Evolutionary conservation across 1,139 yeast genomes (phyloP).

Genomic region (Sugiyamaella neomexicana): DNA sequence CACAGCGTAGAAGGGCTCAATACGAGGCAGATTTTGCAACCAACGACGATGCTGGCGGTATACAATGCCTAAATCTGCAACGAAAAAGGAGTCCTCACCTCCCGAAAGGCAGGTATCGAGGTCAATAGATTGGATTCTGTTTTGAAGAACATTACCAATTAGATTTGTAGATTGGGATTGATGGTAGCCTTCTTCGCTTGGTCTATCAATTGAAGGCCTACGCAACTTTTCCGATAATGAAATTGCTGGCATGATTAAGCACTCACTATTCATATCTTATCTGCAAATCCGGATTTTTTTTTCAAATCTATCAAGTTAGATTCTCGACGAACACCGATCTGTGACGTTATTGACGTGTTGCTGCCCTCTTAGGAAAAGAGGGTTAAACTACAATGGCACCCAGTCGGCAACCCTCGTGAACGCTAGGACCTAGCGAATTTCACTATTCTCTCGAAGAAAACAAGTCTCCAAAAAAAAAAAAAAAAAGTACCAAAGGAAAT

Average conservation of each 20-base stretch:
- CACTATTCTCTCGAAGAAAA: constrained; percentile 11
- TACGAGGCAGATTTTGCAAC: constrained; percentile 64
- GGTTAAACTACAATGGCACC: constrained; percentile 19
- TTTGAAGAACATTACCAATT: constrained; percentile 32
- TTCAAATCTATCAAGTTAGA: constrained; percentile 8
- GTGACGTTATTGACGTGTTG: constrained; percentile 16
- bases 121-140: constrained; percentile 47
- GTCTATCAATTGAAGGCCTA: background rate
- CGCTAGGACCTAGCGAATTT: constrained; percentile 24
- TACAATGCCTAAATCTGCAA: constrained; percentile 80
- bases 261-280: constrained; percentile 1
- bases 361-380: constrained; percentile 22
- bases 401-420: constrained; percentile 31
- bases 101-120: constrained; percentile 67
- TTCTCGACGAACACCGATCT: constrained; percentile 24
- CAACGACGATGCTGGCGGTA: constrained; percentile 61
- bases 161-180: constrained; percentile 26
- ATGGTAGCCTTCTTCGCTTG: background rate
- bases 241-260: constrained; percentile 8
- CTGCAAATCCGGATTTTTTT: constrained; percentile 7
- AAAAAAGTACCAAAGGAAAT: background rate
- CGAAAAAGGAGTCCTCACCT: constrained; percentile 84
- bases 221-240: constrained; percentile 6
- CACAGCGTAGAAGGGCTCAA: constrained; percentile 87
- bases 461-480: constrained; percentile 6